Evolutionary conservation across 2,329 filamentous ascomycete genomes (phyloP).

Genomic region (Trichoderma pleuroti): DNA sequence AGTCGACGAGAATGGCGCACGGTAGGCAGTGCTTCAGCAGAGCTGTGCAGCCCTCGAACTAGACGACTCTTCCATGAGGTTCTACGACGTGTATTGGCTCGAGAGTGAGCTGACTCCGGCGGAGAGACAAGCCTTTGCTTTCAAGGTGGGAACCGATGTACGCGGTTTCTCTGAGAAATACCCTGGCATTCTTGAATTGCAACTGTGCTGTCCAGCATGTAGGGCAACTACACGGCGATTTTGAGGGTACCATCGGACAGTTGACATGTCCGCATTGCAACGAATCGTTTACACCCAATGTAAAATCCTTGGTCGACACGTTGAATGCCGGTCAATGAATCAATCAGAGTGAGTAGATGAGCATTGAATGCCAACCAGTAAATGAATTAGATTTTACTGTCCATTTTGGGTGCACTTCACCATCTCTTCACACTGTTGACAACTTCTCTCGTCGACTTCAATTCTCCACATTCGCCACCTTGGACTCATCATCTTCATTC

Average conservation of each 20-base stretch:
- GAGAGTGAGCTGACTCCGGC: not conserved
- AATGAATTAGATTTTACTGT: not conserved
- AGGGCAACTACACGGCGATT: not conserved
- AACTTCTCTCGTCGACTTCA: not conserved
- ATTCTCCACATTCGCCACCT: not conserved
- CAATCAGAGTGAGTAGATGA: no score
- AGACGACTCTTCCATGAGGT: accelerated
- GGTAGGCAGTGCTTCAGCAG: no score
- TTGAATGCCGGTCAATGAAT: not conserved
- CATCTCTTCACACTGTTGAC: not conserved
- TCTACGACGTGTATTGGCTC: accelerated
- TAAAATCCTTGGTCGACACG: not conserved
- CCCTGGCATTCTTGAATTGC: not conserved
- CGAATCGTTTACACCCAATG: not conserved
- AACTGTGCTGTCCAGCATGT: not conserved
- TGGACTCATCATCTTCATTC: not conserved
- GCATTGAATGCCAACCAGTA: not conserved
- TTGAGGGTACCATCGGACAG: accelerated
- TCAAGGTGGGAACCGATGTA: no score
- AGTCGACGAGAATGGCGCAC: no score
- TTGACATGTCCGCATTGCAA: not conserved
- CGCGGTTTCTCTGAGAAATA: not conserved
- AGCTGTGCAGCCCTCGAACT: not conserved
- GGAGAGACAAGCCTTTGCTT: not conserved
- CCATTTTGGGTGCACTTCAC: not conserved